Conservation (phyloP, 1,139 yeast genomes). For the Taphrina betulina region DNA sequence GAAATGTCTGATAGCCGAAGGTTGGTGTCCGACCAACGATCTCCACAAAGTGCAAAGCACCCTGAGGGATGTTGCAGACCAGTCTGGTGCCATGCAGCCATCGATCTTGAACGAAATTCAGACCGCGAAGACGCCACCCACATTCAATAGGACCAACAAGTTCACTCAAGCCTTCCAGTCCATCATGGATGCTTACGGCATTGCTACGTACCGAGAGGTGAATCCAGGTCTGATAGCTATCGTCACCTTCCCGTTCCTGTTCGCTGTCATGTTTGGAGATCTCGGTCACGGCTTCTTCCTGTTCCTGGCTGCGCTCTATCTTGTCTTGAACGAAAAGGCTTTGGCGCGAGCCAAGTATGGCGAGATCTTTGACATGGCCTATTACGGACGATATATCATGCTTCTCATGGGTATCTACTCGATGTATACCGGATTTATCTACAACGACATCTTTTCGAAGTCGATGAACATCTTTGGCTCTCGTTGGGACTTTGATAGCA, state of each 20-base stretch:
- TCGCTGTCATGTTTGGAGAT: constrained; percentile 99
- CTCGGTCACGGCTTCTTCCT: constrained; percentile 90
- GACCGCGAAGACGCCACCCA: constrained; percentile 88
- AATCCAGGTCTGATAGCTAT: constrained; percentile 95
- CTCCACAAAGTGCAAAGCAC: constrained; percentile 50
- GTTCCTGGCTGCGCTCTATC: constrained; percentile 64
- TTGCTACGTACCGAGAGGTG: constrained; percentile 90
- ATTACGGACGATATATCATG: constrained; percentile 82
- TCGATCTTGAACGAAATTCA: constrained; percentile 76
- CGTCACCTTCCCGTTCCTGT: constrained; percentile 96
- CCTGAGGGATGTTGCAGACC: constrained; percentile 59
- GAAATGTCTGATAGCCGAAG: constrained; percentile 92
- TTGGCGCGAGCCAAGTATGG: constrained; percentile 70
- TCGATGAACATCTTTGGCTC: constrained; percentile 81
- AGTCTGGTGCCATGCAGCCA: constrained; percentile 60
- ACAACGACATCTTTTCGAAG: constrained; percentile 89
- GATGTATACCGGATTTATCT: constrained; percentile 86
- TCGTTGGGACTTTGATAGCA: constrained; percentile 90
- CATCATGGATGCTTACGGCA: constrained; percentile 92
- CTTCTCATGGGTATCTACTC: constrained; percentile 90
- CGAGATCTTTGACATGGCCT: constrained; percentile 97
- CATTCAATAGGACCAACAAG: constrained; percentile 86
- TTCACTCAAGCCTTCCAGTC: constrained; percentile 88
- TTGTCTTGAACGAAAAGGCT: constrained; percentile 67
- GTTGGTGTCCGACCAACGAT: constrained; percentile 78